A percentile compares a stretch with the other conserved stretches of the same genome.
Conservation (phyloP, 2,329 filamentous ascomycete species). For the Parascedosporium putredinis region DNA sequence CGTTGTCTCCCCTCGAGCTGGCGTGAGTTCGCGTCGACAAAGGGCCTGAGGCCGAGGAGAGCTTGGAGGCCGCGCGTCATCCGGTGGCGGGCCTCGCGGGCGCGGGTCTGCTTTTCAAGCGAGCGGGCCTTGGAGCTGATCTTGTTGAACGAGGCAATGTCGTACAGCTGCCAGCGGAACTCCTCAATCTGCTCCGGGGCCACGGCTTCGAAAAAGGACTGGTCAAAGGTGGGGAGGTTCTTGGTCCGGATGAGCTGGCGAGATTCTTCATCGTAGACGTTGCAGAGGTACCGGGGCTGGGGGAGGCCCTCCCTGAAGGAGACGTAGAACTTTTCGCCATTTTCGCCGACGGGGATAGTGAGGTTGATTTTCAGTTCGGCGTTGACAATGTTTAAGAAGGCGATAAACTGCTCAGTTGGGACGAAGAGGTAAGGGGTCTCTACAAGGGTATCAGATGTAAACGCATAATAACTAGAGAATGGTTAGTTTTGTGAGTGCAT, state of each 20-base stretch:
- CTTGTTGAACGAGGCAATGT: slow-evolving; percentile 30
- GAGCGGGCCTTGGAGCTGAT: slow-evolving; percentile 33
- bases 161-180: slow-evolving; percentile 14
- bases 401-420: slow-evolving; percentile 52
- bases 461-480: slow-evolving; percentile 52
- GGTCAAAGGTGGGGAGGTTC: not conserved
- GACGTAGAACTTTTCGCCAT: slow-evolving; percentile 46
- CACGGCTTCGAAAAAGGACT: not conserved
- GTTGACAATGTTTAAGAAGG: slow-evolving; percentile 57
- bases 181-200: not conserved
- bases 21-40: no score
- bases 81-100: slow-evolving; percentile 31
- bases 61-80: slow-evolving; percentile 55
- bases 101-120: slow-evolving; percentile 31
- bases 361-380: slow-evolving; percentile 41
- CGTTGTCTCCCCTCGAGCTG: no score
- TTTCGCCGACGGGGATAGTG: slow-evolving; percentile 42
- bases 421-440: slow-evolving; percentile 55
- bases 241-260: slow-evolving; percentile 10
- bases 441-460: slow-evolving; percentile 35
- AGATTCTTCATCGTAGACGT: slow-evolving; percentile 18
- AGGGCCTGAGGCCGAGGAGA: slow-evolving; percentile 52
- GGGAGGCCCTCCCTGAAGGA: slow-evolving; percentile 49
- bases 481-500: no score
- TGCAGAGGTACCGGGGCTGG: slow-evolving; percentile 56